Conservation (phyloP, 371 early-diverging fungal species). For the Blakeslea trispora region DNA sequence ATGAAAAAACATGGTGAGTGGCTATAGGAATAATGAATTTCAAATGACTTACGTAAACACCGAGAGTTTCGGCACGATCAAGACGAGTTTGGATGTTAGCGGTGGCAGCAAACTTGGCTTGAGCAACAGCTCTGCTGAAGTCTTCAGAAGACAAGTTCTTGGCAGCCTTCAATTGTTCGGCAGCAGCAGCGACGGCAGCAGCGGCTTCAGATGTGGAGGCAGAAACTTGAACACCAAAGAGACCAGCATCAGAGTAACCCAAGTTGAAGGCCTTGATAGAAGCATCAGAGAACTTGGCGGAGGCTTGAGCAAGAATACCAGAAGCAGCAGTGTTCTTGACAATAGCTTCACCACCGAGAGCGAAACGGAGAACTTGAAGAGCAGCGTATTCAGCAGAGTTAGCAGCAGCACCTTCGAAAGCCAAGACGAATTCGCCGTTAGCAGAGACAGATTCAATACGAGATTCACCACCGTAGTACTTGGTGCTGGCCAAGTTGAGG, state of each 20-base stretch:
- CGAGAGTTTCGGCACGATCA: constrained; percentile 52
- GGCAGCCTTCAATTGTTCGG: constrained; percentile 68
- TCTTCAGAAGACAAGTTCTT: constrained; percentile 63
- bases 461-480: constrained; percentile 87
- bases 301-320: constrained; percentile 71
- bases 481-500: constrained; percentile 47
- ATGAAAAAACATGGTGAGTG: too few species aligned
- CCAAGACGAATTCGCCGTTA: constrained; percentile 67
- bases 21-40: too few species aligned
- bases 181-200: constrained; percentile 71
- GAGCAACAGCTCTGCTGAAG: constrained; percentile 81
- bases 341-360: constrained; percentile 79
- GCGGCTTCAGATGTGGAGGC: constrained; percentile 65
- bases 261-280: constrained; percentile 80
- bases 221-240: constrained; percentile 84
- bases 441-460: constrained; percentile 50
- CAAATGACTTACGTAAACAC: constrained; percentile 43
- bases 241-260: constrained; percentile 91
- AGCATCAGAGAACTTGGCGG: constrained; percentile 56
- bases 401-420: constrained; percentile 74
- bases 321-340: constrained; percentile 78
- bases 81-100: constrained; percentile 63
- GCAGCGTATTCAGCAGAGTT: constrained; percentile 71
- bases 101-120: constrained; percentile 81
- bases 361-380: constrained; percentile 75